Evolutionary conservation across 768 basidiomycete genomes (phyloP), one percentile per base, ranked within the genome.

Genomic region (Pilatotrama ljubarskyi): DNA sequence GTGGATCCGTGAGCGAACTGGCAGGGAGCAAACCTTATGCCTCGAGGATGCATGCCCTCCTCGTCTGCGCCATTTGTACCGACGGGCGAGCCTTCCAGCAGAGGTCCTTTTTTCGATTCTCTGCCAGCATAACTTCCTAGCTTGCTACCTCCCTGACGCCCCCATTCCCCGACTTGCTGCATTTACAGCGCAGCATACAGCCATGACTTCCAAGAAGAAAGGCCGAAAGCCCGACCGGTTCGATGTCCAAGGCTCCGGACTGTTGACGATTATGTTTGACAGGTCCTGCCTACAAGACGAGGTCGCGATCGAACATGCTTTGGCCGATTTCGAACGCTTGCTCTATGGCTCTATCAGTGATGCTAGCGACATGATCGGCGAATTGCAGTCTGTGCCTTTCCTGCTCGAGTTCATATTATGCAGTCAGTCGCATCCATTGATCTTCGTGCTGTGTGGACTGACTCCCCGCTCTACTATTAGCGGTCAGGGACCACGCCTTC

Each of bases 381-480:
- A 36, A 8, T 7, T 64, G 4, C 26, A 8, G 17, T 8, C 22
- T 15, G 13, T 32, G 1, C 26, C 52, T 2, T 44, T 61, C 22
- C 13, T 58, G 0, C 29, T 66, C 18, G 65, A 66, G 20, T 62
- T 58, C 36, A 56, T 54, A 2, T 25, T 61, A 1, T 51, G 51
- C 6, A 55, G 65, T 66, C 10, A 37, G 61, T n/a, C n/a, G n/a
- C n/a, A n/a, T n/a, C n/a, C n/a, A n/a, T n/a, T n/a, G n/a, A n/a
- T n/a, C n/a, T n/a, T n/a, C n/a, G n/a, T n/a, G n/a, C n/a, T n/a
- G n/a, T n/a, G n/a, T n/a, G n/a, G n/a, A n/a, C n/a, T n/a, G n/a
- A n/a, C n/a, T n/a, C n/a, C n/a, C n/a, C n/a, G n/a, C n/a, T n/a
- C n/a, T n/a, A n/a, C n/a, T 14, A 17, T 8, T 37, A 14, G 32